Percentiles rank a stretch among this genome's conserved stretches.
Conservation (phyloP, 139 green algal species). For the Volvox africanus region DNA sequence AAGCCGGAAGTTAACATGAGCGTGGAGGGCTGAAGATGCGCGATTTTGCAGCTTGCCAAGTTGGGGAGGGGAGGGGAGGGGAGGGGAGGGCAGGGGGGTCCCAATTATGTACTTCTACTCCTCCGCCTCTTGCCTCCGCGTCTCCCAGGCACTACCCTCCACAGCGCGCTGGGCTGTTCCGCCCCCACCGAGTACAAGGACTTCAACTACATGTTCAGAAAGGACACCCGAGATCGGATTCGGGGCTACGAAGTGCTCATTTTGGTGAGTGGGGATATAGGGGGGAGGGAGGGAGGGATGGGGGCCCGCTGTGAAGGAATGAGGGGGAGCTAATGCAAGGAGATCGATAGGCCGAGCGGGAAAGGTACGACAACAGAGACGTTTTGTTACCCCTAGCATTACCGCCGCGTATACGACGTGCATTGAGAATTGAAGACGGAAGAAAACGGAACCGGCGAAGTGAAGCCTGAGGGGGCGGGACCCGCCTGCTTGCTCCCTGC, state of each 20-base stretch:
- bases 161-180: slow-evolving; percentile 66
- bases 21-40: too few relatives aligned
- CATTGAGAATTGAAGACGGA: too few relatives aligned
- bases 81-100: neutral
- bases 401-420: too few relatives aligned
- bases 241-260: slow-evolving; percentile 47
- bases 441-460: too few relatives aligned
- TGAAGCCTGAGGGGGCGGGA: too few relatives aligned
- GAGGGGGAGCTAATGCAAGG: neutral
- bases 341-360: too few relatives aligned
- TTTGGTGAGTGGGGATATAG: neutral
- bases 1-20: too few relatives aligned
- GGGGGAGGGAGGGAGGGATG: neutral
- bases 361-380: too few relatives aligned
- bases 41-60: too few relatives aligned
- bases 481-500: neutral
- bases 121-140: neutral
- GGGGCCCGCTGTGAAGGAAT: neutral
- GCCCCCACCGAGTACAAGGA: slow-evolving; percentile 56
- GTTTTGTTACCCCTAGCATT: too few relatives aligned
- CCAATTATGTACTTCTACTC: too few relatives aligned
- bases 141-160: slow-evolving; percentile 71
- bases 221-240: slow-evolving; percentile 51
- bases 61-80: neutral
- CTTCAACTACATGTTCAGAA: slow-evolving; percentile 66